Base-by-base conservation (phyloP, 108 stramenopile species). In the Fistulifera solaris region DNA sequence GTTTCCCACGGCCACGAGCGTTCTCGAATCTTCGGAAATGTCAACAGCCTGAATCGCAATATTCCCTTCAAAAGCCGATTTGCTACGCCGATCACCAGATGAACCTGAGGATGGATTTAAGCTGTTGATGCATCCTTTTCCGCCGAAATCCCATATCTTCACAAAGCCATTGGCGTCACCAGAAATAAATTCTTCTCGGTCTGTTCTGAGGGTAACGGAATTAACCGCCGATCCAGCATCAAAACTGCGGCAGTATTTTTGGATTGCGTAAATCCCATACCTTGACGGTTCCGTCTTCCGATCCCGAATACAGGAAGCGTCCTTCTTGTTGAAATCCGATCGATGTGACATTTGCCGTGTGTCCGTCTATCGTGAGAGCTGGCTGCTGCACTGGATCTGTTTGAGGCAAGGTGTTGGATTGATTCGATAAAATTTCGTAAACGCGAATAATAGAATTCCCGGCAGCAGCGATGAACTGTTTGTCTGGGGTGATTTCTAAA, bases 291-390 rank as follows among this genome's bases (percentile, higher is more conserved):
- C 83, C 85, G 62, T 92, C 89, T 67, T 94, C 83, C 19, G 70
- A 73, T 15, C 81, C 72, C 51, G 81, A 86, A 58, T 89, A 97
- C 63, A 97, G 66, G 71, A 85, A 98, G 23, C 89, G 62, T n/a
- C 89, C 82, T 54, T 98, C 93, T 23, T 90, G 73, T 63, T 96
- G 95, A 74, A 99, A 99, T 23, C 98, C 98, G 49, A 98, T 68
- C 41, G 85, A 88, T 16, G 93, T 97, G 12, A 98, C 97, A 59
- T 85, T 88, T 0, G 75, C 62, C 15, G 85, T 80, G 59, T 99
- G 96, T 0, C 87, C 88, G 63, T 94, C 87, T 48, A 89, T 49
- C 0, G 81, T 76, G 25, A 94, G 63, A 0, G 85, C 82, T 3
- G 87, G 81, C 62, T 85, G 70, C 13, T 80, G 72, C 40, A 65